Percentiles rank a stretch among this genome's conserved stretches.
These are phyloP conservation scores for Neurospora intermedia DNA, from an alignment of 495 filamentous ascomycete species.

Conservation along the genomic window DNA sequence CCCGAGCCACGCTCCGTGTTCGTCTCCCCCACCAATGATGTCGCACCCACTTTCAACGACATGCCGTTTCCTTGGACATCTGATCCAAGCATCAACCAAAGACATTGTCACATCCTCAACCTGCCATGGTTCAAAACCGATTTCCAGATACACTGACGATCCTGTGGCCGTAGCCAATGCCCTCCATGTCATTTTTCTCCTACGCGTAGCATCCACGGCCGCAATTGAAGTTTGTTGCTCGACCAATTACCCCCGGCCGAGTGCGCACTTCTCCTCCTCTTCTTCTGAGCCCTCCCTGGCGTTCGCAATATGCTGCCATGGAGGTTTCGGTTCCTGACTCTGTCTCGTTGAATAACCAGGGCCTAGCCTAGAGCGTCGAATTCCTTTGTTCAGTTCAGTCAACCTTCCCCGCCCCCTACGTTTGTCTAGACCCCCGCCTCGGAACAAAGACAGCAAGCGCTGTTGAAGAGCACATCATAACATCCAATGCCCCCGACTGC, in stretches of 20 bases:
- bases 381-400: background rate
- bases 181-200: background rate
- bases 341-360: background rate
- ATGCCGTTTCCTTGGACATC: background rate
- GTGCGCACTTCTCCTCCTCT: background rate
- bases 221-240: background rate
- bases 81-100: background rate
- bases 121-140: background rate
- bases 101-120: background rate
- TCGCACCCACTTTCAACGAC: background rate
- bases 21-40: background rate
- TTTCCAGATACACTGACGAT: background rate
- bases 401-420: background rate
- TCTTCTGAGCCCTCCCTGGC: background rate
- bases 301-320: background rate
- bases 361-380: background rate
- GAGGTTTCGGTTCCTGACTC: background rate
- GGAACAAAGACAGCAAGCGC: background rate
- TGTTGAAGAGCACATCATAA: background rate
- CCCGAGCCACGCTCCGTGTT: background rate
- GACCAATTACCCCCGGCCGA: background rate
- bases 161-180: background rate
- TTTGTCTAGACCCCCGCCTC: background rate
- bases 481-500: background rate
- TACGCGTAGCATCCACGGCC: background rate